Percentiles rank a stretch among this genome's conserved stretches.
Conservation (phyloP, 1,284 basidiomycete genomes). For the Tilletia indica region DNA sequence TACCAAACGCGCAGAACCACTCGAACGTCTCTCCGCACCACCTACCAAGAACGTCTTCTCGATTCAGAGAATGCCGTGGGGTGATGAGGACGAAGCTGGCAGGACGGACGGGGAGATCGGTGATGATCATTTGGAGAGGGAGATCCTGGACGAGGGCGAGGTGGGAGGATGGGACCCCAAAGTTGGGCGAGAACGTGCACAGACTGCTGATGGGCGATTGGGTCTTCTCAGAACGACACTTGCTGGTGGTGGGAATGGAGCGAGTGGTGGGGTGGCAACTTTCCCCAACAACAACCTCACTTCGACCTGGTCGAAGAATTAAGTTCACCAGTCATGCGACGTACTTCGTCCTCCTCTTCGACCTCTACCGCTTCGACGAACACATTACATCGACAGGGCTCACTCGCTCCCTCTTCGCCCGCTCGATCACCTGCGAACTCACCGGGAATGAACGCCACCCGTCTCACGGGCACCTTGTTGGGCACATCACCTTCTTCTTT, state of each 20-base stretch:
- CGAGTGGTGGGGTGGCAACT: not conserved
- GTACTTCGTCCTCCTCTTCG: too few species aligned
- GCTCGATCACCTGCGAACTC: not conserved
- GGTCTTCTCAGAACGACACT: not conserved
- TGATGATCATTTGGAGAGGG: not conserved
- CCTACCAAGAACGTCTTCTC: constrained; percentile 16
- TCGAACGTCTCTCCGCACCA: not conserved
- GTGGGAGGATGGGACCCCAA: not conserved
- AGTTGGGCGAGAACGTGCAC: not conserved
- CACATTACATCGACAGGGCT: not conserved
- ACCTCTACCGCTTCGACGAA: not conserved
- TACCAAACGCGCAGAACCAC: constrained; percentile 6
- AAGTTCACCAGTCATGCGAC: not conserved
- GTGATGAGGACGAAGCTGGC: not conserved
- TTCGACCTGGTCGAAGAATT: not conserved
- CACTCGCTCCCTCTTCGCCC: not conserved
- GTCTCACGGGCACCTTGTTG: not conserved
- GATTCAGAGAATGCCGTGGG: constrained; percentile 6
- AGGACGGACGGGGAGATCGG: not conserved
- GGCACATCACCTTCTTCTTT: too few species aligned
- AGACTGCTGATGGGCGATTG: not conserved
- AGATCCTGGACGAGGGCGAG: not conserved
- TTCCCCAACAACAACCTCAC: not conserved
- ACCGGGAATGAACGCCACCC: not conserved
- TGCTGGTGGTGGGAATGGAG: too few species aligned